These are phyloP conservation scores for Ophioceras dolichostomum DNA, from an alignment of 2,329 filamentous ascomycete species.

Conservation along the genomic window DNA sequence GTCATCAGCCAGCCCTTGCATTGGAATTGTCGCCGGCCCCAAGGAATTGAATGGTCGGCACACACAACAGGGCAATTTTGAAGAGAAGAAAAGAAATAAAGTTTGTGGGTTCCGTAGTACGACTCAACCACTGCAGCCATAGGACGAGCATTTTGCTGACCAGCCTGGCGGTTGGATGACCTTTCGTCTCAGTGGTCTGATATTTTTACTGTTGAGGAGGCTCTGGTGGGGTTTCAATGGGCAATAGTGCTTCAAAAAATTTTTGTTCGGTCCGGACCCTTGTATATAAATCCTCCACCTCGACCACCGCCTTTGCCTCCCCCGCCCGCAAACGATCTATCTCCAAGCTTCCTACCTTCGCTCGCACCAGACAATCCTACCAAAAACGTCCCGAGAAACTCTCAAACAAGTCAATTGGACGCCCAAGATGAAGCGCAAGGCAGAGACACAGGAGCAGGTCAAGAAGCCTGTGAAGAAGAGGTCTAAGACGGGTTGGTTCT, in stretches of 20 bases:
- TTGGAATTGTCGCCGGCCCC: background rate
- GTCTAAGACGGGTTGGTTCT: constrained; percentile 31
- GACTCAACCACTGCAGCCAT: constrained; percentile 1
- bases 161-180: background rate
- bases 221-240: background rate
- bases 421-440: constrained; percentile 48
- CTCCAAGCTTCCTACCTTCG: background rate
- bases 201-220: constrained; percentile 1
- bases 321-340: too few relatives aligned
- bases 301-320: too few relatives aligned
- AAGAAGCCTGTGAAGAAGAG: constrained; percentile 39
- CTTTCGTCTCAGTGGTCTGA: constrained; percentile 3
- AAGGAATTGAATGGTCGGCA: too few relatives aligned
- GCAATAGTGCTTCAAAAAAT: background rate
- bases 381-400: background rate
- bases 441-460: constrained; percentile 29
- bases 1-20: constrained; percentile 4
- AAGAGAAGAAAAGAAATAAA: constrained; percentile 3
- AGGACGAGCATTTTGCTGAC: background rate
- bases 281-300: background rate
- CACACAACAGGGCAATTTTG: background rate
- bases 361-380: background rate
- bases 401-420: constrained; percentile 10
- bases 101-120: background rate
- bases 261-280: background rate